A percentile compares a stretch with the other conserved stretches of the same genome.
Evolutionary conservation across 257 asterid genomes (phyloP).

Genomic region (Echites panduratus): DNA sequence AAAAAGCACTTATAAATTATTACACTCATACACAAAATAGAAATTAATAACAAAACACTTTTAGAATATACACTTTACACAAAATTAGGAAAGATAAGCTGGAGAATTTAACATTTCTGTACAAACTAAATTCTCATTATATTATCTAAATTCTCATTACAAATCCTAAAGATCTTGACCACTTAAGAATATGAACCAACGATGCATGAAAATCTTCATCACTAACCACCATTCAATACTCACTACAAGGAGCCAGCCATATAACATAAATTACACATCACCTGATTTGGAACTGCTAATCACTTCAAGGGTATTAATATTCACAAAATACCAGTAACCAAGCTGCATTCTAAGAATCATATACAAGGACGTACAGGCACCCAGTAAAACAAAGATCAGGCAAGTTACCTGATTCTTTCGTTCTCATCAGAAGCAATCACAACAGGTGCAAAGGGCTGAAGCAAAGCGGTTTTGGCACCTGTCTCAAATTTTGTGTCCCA

Average conservation of each 20-base stretch:
- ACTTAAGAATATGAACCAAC: neutral
- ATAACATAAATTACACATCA: neutral
- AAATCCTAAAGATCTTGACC: neutral
- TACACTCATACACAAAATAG: too few species aligned
- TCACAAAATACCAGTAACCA: neutral
- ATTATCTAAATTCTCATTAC: too few species aligned
- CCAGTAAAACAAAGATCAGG: neutral
- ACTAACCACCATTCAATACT: neutral
- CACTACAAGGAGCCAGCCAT: neutral
- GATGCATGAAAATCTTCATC: neutral
- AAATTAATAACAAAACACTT: too few species aligned
- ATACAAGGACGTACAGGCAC: neutral
- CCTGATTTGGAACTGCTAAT: neutral
- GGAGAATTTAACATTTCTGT: too few species aligned
- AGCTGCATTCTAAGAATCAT: neutral
- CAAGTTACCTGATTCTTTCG: constrained; percentile 70
- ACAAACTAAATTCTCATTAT: too few species aligned
- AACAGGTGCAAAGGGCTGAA: constrained; percentile 83
- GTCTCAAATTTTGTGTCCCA: constrained; percentile 96
- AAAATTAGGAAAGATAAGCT: too few species aligned
- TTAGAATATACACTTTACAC: too few species aligned
- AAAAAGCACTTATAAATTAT: too few species aligned
- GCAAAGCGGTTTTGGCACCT: constrained; percentile 67
- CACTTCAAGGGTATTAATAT: neutral
- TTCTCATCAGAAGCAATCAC: constrained; percentile 90